Conservation (phyloP, 2,329 filamentous ascomycete species). For the Aspergillus fischeri region DNA sequence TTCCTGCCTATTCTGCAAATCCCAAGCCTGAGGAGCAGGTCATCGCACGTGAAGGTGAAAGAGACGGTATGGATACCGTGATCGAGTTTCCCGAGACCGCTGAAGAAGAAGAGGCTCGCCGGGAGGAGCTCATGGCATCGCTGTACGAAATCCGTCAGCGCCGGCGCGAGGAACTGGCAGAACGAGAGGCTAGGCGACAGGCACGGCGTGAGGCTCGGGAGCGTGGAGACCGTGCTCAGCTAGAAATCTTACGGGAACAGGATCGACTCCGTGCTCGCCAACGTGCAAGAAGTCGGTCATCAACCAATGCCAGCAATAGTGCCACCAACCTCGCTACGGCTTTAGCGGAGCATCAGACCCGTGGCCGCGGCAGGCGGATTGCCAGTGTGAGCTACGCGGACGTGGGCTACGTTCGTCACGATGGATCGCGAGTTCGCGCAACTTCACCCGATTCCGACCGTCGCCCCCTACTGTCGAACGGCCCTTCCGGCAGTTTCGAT, state of each 20-base stretch:
- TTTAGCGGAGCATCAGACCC: slow-evolving; percentile 41
- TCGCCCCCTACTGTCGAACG: slow-evolving; percentile 41
- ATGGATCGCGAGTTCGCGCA: slow-evolving; percentile 46
- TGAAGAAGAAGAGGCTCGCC: slow-evolving; percentile 71
- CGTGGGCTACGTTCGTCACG: slow-evolving; percentile 46
- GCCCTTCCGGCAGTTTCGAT: slow-evolving; percentile 30
- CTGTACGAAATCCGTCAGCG: slow-evolving; percentile 84
- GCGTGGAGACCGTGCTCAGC: slow-evolving; percentile 63
- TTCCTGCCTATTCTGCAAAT: slow-evolving; percentile 76
- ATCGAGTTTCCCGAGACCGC: slow-evolving; percentile 76
- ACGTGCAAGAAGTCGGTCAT: slow-evolving; percentile 36
- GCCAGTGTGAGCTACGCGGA: slow-evolving; percentile 47
- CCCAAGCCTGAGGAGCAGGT: slow-evolving; percentile 75
- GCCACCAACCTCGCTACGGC: slow-evolving; percentile 29
- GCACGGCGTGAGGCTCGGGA: slow-evolving; percentile 67
- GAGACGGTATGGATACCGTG: slow-evolving; percentile 86
- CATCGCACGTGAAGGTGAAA: slow-evolving; percentile 82
- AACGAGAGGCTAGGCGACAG: slow-evolving; percentile 71
- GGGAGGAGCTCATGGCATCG: slow-evolving; percentile 89
- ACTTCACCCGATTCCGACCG: slow-evolving; percentile 46
- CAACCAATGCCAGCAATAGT: slow-evolving; percentile 34
- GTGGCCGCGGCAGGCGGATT: slow-evolving; percentile 42
- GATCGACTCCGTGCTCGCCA: slow-evolving; percentile 51
- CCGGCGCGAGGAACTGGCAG: slow-evolving; percentile 68
- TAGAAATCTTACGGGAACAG: slow-evolving; percentile 60